Evolutionary conservation across 176 grass and related monocot genomes (phyloP).

Genomic region (Miscanthus lutarioriparius): DNA sequence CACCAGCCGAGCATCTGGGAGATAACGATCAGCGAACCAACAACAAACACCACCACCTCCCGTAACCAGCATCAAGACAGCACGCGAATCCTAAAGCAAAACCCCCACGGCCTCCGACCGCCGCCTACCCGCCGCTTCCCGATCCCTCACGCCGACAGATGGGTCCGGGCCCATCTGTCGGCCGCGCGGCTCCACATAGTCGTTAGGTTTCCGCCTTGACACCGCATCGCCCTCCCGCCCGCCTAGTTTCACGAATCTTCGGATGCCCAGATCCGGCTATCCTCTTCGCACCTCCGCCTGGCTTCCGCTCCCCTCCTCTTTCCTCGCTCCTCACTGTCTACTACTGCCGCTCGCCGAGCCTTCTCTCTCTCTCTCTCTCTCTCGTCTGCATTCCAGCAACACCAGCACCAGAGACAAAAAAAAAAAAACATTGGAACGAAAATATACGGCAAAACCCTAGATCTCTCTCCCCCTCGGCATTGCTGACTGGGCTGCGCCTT

Average conservation of each 20-base stretch:
- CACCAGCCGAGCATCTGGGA: background rate
- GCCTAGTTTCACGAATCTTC: slow-evolving; percentile 45
- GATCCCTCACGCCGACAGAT: background rate
- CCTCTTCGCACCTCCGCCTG: slow-evolving; percentile 3
- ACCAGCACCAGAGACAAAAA: slow-evolving; percentile 10
- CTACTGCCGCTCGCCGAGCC: background rate
- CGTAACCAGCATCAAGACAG: background rate
- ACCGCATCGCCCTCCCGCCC: background rate
- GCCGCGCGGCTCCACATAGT: background rate
- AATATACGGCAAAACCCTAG: slow-evolving; percentile 71
- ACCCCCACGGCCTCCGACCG: background rate
- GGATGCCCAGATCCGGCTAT: slow-evolving; percentile 40
- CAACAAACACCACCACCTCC: background rate
- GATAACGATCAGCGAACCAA: background rate
- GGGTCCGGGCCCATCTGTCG: background rate
- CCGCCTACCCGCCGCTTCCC: background rate
- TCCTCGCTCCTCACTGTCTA: background rate
- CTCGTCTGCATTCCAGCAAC: slow-evolving; percentile 11
- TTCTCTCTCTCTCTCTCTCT: background rate
- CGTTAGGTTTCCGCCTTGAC: slow-evolving; percentile 10
- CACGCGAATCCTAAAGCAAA: slow-evolving; percentile 2
- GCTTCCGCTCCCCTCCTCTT: background rate
- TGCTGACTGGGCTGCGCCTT: background rate
- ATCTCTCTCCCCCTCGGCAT: slow-evolving; percentile 49
- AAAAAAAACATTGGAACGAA: background rate